phyloP scores from a whole-genome alignment of 768 basidiomycete genomes.

The Peribolospora baueri region DNA sequence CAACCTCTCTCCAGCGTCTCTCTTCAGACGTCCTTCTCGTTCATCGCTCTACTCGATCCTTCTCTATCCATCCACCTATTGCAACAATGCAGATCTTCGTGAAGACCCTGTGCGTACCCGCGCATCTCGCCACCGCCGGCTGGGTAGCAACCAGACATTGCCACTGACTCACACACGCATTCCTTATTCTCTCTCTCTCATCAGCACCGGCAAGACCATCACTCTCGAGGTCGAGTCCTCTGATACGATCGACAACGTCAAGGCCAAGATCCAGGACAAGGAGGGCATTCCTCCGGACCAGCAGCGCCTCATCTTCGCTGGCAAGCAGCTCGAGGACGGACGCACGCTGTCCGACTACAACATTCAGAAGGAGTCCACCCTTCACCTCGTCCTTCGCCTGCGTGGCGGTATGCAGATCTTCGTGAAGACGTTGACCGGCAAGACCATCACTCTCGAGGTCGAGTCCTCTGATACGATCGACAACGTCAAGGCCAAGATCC shows the following conservation, averaged over 20 bases:
- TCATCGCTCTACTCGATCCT: no score
- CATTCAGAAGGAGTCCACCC: conserved; percentile 17
- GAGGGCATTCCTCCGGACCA: conserved; percentile 56
- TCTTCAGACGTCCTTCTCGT: no score
- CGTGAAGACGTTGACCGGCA: conserved; percentile 69
- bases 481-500: conserved; percentile 82
- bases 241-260: conserved; percentile 27
- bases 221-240: conserved; percentile 30
- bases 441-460: conserved; percentile 70
- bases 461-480: conserved; percentile 85
- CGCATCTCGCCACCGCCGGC: no score
- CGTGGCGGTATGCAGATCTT: conserved; percentile 86
- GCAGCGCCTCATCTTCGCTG: conserved; percentile 29
- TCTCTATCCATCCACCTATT: conserved; percentile 7
- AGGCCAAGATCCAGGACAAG: conserved; percentile 23
- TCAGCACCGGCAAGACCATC: conserved; percentile 58
- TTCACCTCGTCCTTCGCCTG: conserved; percentile 15
- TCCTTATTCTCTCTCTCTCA: conserved; percentile 11
- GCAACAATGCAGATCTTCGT: conserved; percentile 54
- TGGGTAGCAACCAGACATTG: no score
- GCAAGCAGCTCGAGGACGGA: conserved; percentile 27
- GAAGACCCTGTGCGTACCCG: conserved; percentile 35
- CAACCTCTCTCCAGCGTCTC: no score
- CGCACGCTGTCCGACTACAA: conserved; percentile 24
- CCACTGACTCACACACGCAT: no score